A percentile compares a stretch with the other conserved stretches of the same genome.
These are phyloP conservation scores for Candida chilensis DNA, from an alignment of 805 yeast genomes.

Conservation along the genomic window DNA sequence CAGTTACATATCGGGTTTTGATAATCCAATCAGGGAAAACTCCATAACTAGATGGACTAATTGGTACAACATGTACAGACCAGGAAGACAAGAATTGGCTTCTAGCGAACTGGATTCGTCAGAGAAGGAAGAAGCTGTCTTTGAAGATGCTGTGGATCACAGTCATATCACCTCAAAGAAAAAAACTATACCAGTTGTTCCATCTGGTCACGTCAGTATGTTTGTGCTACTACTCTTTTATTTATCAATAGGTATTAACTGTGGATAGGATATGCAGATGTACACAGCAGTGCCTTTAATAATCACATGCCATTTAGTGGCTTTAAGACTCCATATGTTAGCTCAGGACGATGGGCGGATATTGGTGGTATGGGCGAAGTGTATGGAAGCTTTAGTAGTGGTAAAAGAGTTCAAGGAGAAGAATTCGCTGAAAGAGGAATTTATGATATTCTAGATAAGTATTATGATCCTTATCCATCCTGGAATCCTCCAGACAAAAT, in stretches of 20 bases:
- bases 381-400: constrained; percentile 15
- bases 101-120: too few relatives aligned
- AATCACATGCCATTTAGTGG: constrained; percentile 21
- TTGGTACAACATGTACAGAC: too few relatives aligned
- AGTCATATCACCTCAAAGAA: background rate
- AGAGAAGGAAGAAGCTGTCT: background rate
- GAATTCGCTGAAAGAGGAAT: constrained; percentile 27
- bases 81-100: too few relatives aligned
- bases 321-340: constrained; percentile 32
- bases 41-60: too few relatives aligned
- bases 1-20: too few relatives aligned
- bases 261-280: background rate
- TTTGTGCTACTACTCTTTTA: background rate
- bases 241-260: background rate
- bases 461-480: constrained; percentile 44
- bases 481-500: constrained; percentile 33
- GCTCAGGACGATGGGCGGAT: constrained; percentile 34
- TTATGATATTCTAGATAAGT: constrained; percentile 29
- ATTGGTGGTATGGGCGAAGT: constrained; percentile 19
- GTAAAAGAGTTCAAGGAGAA: constrained; percentile 19
- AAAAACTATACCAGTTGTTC: background rate
- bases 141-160: background rate
- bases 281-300: background rate
- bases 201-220: background rate
- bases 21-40: too few relatives aligned